phyloP scores from a whole-genome alignment of 2,329 filamentous ascomycete genomes.

The Ceratocystis diversiconidia region DNA sequence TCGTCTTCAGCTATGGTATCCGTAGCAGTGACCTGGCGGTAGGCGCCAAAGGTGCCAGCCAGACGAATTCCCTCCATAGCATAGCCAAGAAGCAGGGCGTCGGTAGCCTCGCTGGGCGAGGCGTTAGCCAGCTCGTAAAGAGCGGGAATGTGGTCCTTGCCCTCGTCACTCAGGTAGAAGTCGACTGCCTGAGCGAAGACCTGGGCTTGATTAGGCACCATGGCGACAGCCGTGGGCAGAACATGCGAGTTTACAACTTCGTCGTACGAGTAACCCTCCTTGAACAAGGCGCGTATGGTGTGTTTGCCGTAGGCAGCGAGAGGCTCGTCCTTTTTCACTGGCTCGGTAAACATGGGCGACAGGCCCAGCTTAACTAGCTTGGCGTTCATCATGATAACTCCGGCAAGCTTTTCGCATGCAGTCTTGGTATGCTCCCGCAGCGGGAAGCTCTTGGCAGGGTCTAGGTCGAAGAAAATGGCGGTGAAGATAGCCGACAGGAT shows the following conservation, averaged over 20 bases:
- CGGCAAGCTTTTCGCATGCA: constrained; percentile 44
- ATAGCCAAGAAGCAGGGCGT: constrained; percentile 53
- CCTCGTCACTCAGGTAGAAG: constrained; percentile 50
- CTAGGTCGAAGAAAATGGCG: constrained; percentile 50
- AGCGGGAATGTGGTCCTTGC: constrained; percentile 41
- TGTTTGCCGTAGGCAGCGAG: constrained; percentile 51
- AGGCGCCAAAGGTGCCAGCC: constrained; percentile 46
- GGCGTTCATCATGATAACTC: constrained; percentile 49
- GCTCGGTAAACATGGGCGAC: constrained; percentile 40
- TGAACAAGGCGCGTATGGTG: constrained; percentile 50
- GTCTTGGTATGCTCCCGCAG: constrained; percentile 44
- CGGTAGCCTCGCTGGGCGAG: constrained; percentile 41
- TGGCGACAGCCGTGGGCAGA: constrained; percentile 49
- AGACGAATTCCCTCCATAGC: constrained; percentile 59
- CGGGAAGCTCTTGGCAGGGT: constrained; percentile 52
- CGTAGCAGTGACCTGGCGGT: constrained; percentile 37
- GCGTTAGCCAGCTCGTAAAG: constrained; percentile 45
- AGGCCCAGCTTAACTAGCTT: constrained; percentile 39
- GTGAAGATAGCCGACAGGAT: constrained; percentile 52
- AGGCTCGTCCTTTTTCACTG: constrained; percentile 36
- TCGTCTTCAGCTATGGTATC: constrained; percentile 35
- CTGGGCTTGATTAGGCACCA: constrained; percentile 58
- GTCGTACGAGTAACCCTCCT: constrained; percentile 44
- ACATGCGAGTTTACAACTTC: constrained; percentile 61
- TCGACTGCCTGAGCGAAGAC: constrained; percentile 61